Evolutionary conservation across 2,329 filamentous ascomycete genomes (phyloP).

Genomic region (Ploettnerulaceae sp.): DNA sequence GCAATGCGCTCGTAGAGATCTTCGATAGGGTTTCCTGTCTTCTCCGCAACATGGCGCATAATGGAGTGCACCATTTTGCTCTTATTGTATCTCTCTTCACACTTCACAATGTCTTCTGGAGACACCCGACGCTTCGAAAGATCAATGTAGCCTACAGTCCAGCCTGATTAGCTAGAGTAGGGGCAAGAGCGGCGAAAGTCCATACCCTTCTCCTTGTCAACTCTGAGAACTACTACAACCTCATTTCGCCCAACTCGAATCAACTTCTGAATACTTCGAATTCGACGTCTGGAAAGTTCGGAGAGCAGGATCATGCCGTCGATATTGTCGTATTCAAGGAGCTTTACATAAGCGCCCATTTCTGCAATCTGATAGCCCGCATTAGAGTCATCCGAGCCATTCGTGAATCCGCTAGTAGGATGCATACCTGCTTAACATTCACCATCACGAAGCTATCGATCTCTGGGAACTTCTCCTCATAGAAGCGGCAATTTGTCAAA

Average conservation of each 20-base stretch:
- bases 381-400: slow-evolving; percentile 13
- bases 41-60: slow-evolving; percentile 97
- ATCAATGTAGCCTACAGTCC: slow-evolving; percentile 78
- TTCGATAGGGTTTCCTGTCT: slow-evolving; percentile 92
- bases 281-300: slow-evolving; percentile 95
- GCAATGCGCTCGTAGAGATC: slow-evolving; percentile 88
- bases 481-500: slow-evolving; percentile 94
- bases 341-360: slow-evolving; percentile 99
- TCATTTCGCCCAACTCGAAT: slow-evolving; percentile 98
- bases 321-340: slow-evolving; percentile 99
- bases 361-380: slow-evolving; percentile 71
- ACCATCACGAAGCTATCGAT: slow-evolving; percentile 99
- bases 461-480: slow-evolving; percentile 96
- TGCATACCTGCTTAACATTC: slow-evolving; percentile 89
- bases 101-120: slow-evolving; percentile 95
- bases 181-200: not conserved
- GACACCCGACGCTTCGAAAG: slow-evolving; percentile 97
- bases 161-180: slow-evolving; percentile 9
- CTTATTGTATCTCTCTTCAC: slow-evolving; percentile 99
- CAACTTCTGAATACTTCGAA: slow-evolving; percentile 97
- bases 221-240: slow-evolving; percentile 95
- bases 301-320: slow-evolving; percentile 99
- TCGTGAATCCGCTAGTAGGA: not conserved
- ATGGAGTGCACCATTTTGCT: slow-evolving; percentile 99
- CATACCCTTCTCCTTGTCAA: slow-evolving; percentile 95